Evolutionary conservation across 345 rosid species (phyloP), one percentile per base, ranked within the genome.

Genomic region (Eucalyptus viminalis): DNA sequence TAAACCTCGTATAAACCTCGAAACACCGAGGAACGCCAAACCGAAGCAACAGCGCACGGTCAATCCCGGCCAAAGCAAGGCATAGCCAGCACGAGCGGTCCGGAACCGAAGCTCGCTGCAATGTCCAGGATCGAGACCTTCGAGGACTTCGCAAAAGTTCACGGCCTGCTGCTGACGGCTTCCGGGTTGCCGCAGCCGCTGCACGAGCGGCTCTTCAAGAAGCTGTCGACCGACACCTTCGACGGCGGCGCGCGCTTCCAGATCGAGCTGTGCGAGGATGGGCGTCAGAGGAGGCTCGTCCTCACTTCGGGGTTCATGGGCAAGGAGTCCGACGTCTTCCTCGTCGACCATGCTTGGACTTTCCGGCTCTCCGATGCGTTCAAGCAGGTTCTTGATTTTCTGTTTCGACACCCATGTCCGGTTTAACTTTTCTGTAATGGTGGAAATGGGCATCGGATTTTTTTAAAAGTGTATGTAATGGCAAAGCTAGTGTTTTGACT

Each of bases 281-380:
- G 93, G 60, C 93, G 96, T n/a, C 97, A 90, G 92, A 92, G 98
- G 87, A 94, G 94, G 86, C 97, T 97, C 88, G 85, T 97, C 13
- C 93, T 95, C 88, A 93, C 98, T 86, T 93, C 97, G 14, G 94
- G 92, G 3, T 92, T 93, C 56, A 90, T 97, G 96, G 93, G 92
- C 16, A 86, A 88, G 49, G 95, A 94, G 16, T 97, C 98, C 91
- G 90, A 95, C 81, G 96, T 96, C 86, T 97, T 97, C 89, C 98
- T 97, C 56, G 62, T 97, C 76, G 98, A 97, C 91, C 98, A 97
- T 86, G 99, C 99, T 87, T 97, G 99, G 99, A 95, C 99, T 44
- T 97, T 97, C 89, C 98, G 98, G 27, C 98, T 95, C 89, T 88
- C 96, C 37, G 99, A 96, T 89, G 99, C 99, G 54, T 93, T 89